Percentiles rank a stretch among this genome's conserved stretches.
These are phyloP conservation scores for Trichosporon ovoides DNA, from an alignment of 1,284 basidiomycete genomes.

Conservation along the genomic window DNA sequence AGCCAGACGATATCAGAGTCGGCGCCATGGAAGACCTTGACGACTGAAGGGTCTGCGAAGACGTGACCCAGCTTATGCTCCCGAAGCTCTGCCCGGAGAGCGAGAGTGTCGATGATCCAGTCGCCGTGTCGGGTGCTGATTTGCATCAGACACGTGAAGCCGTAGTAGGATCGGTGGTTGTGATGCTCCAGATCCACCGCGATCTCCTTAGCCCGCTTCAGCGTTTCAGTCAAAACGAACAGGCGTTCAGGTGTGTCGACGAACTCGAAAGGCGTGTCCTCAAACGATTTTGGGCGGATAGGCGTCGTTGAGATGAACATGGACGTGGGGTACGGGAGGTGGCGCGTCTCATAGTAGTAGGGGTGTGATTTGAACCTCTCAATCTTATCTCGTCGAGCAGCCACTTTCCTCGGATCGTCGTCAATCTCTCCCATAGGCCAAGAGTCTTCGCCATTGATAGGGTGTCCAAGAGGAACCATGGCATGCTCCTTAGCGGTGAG, in stretches of 20 bases:
- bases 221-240: constrained; percentile 60
- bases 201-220: constrained; percentile 67
- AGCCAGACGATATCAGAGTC: constrained; percentile 94
- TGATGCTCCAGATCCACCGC: constrained; percentile 95
- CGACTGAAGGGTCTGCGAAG: constrained; percentile 73
- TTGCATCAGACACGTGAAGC: constrained; percentile 92
- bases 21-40: constrained; percentile 93
- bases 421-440: constrained; percentile 1
- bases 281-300: constrained; percentile 56
- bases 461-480: constrained; percentile 56
- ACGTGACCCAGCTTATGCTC: constrained; percentile 56
- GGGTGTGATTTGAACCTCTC: constrained; percentile 55
- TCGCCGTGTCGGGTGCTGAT: constrained; percentile 78
- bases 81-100: constrained; percentile 66
- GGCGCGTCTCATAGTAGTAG: constrained; percentile 72
- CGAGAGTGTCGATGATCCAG: constrained; percentile 78
- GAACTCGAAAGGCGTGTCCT: constrained; percentile 67
- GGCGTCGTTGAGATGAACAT: constrained; percentile 59
- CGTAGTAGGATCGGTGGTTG: constrained; percentile 73
- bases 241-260: constrained; percentile 61
- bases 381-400: constrained; percentile 1
- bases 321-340: constrained; percentile 63
- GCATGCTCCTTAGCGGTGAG: constrained; percentile 66
- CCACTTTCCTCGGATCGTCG: background rate
- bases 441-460: background rate